A percentile compares a stretch with the other conserved stretches of the same genome.
These are phyloP conservation scores for Pelargonium cotyledonis DNA, from an alignment of 441 rosid genomes.

Conservation along the genomic window DNA sequence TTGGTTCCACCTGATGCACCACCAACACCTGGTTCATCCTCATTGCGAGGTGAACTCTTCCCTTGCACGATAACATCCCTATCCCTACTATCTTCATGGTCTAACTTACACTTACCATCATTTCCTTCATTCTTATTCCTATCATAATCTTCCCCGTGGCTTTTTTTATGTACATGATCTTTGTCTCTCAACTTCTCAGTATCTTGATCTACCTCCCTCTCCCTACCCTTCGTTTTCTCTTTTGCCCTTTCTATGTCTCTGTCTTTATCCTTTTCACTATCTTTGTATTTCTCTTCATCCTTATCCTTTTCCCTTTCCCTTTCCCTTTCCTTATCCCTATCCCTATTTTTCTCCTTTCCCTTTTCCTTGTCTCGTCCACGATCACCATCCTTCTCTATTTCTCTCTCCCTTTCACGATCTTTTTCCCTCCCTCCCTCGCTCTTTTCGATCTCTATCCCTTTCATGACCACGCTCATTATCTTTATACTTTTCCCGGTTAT, in stretches of 20 bases:
- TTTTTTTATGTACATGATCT: conserved; percentile 31
- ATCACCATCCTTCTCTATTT: conserved; percentile 24
- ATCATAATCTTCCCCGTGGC: conserved; percentile 30
- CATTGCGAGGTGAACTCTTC: conserved; percentile 23
- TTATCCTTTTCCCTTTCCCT: conserved; percentile 40
- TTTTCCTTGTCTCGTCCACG: conserved; percentile 18
- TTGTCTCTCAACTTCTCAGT: conserved; percentile 50
- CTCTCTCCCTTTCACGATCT: conserved; percentile 37
- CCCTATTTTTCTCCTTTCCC: conserved; percentile 24
- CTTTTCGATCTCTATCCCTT: conserved; percentile 37
- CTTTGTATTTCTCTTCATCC: conserved; percentile 49
- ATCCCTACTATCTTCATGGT: conserved; percentile 38
- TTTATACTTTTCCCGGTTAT: conserved; percentile 27
- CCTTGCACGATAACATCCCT: conserved; percentile 24
- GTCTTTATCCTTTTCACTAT: conserved; percentile 29
- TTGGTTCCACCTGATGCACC: conserved; percentile 32
- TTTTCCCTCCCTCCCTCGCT: conserved; percentile 38
- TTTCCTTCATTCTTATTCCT: conserved; percentile 23
- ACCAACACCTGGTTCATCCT: conserved; percentile 30
- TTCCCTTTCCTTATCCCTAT: conserved; percentile 36
- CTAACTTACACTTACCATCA: conserved; percentile 24
- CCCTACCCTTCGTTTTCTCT: conserved; percentile 23
- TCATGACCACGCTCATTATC: conserved; percentile 32
- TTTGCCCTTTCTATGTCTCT: conserved; percentile 25
- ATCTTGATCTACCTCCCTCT: conserved; percentile 33